A percentile compares a stretch with the other conserved stretches of the same genome.
Evolutionary conservation across 306 rosid genomes (phyloP).

Genomic region (Mucuna pruriens): DNA sequence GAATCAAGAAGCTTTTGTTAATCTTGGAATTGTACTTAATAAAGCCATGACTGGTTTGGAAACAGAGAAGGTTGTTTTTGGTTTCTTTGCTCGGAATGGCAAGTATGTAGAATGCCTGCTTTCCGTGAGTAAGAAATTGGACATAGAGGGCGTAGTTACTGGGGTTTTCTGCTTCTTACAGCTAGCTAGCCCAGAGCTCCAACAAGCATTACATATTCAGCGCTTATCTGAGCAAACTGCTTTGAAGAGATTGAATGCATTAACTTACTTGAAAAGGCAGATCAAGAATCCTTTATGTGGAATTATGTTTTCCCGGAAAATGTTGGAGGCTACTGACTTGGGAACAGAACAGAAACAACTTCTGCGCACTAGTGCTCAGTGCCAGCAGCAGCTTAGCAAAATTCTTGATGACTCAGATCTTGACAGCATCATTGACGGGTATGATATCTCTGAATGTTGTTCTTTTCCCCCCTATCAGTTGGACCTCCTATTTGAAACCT

Average conservation of each 20-base stretch:
- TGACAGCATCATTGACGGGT: slow-evolving; percentile 90
- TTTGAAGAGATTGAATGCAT: slow-evolving; percentile 73
- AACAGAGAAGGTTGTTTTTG: slow-evolving; percentile 70
- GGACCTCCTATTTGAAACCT: slow-evolving; percentile 17
- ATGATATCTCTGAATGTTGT: slow-evolving; percentile 33
- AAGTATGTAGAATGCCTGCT: slow-evolving; percentile 83
- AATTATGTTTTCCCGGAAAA: slow-evolving; percentile 62
- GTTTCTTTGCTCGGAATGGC: slow-evolving; percentile 71
- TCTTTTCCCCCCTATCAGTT: neutral
- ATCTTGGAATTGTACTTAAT: slow-evolving; percentile 77
- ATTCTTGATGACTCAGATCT: slow-evolving; percentile 91
- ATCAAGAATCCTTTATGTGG: slow-evolving; percentile 73
- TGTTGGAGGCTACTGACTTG: slow-evolving; percentile 80
- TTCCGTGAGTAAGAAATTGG: slow-evolving; percentile 81
- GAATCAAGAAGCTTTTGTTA: slow-evolving; percentile 88
- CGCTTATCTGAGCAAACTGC: slow-evolving; percentile 86
- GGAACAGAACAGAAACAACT: slow-evolving; percentile 73
- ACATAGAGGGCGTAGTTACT: slow-evolving; percentile 71
- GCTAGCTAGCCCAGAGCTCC: slow-evolving; percentile 90
- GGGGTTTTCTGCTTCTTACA: slow-evolving; percentile 97
- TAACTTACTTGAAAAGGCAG: slow-evolving; percentile 83
- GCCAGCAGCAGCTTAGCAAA: slow-evolving; percentile 91
- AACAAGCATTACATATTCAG: slow-evolving; percentile 84
- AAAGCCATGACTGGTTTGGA: slow-evolving; percentile 80
- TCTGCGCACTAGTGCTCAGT: slow-evolving; percentile 68